Percentiles rank a stretch among this genome's conserved stretches.
phyloP scores from a whole-genome alignment of 306 rosid species.

The Vigna radiata region DNA sequence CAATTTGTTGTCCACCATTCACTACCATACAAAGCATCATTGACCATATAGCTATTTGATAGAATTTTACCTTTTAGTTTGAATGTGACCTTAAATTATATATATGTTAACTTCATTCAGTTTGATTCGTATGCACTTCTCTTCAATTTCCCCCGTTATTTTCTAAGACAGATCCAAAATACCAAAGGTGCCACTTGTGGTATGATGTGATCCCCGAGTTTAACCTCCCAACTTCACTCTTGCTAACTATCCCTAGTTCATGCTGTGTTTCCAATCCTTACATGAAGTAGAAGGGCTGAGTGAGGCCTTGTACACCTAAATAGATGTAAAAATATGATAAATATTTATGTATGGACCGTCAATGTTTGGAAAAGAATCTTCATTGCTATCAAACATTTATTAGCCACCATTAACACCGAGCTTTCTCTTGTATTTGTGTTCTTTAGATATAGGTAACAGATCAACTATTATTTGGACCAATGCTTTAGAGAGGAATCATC shows the following conservation, averaged over 20 bases:
- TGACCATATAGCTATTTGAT: not conserved
- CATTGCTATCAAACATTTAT: not conserved
- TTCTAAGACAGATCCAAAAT: not conserved
- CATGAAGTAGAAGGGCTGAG: slow-evolving; percentile 1
- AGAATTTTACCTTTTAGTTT: not conserved
- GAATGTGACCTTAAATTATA: not conserved
- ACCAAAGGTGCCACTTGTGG: slow-evolving; percentile 21
- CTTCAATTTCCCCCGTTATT: not conserved
- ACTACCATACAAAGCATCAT: slow-evolving; percentile 5
- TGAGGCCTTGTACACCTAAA: not conserved
- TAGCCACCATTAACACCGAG: not conserved
- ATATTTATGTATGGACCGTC: not conserved
- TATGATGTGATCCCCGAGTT: not conserved
- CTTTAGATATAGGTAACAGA: not conserved
- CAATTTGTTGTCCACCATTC: slow-evolving; percentile 7
- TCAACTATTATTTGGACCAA: slow-evolving; percentile 2
- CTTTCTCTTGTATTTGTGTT: not conserved
- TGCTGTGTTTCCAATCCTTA: slow-evolving; percentile 2
- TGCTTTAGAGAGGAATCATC: slow-evolving; percentile 21
- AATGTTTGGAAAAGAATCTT: slow-evolving; percentile 20
- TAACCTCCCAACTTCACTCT: not conserved
- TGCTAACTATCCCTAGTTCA: slow-evolving; percentile 16
- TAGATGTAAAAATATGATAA: not conserved
- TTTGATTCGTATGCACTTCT: slow-evolving; percentile 3
- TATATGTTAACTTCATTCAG: slow-evolving; percentile 2